These are phyloP conservation scores for Cyclotella cryptica DNA, from an alignment of 108 stramenopile species.

Conservation along the genomic window DNA sequence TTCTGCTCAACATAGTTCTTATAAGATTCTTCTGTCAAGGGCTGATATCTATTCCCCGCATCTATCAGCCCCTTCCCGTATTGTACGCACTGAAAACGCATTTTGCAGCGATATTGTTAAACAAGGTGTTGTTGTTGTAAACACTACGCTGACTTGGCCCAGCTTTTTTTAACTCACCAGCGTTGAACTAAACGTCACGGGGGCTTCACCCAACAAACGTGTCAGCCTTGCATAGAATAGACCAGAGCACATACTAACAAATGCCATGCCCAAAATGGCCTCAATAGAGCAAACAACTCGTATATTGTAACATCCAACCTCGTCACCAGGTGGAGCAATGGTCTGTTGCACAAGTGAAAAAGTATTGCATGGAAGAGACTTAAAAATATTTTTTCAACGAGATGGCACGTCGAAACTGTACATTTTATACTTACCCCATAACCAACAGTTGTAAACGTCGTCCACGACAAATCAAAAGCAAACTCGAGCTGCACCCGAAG, in stretches of 20 bases:
- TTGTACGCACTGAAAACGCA: conserved; percentile 21
- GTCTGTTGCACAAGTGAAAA: not conserved
- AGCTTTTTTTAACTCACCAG: not conserved
- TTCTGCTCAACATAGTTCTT: not conserved
- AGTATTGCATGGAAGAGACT: too few relatives aligned
- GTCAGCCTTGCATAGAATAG: conserved; percentile 34
- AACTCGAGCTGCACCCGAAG: conserved; percentile 19
- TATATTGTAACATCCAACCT: conserved; percentile 26
- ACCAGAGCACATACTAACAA: conserved; percentile 33
- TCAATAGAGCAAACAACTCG: conserved; percentile 38
- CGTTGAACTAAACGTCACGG: conserved; percentile 42
- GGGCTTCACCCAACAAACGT: conserved; percentile 24
- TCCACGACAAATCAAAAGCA: conserved; percentile 43
- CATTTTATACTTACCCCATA: conserved; percentile 2
- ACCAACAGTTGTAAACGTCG: conserved; percentile 30
- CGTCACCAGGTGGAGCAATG: conserved; percentile 34
- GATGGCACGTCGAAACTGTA: too few relatives aligned
- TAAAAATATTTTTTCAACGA: too few relatives aligned
- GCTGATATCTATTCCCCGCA: not conserved
- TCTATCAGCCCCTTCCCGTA: conserved; percentile 42
- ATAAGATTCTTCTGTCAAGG: not conserved
- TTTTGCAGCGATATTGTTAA: too few relatives aligned
- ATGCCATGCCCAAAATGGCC: conserved; percentile 37
- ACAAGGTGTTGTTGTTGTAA: too few relatives aligned
- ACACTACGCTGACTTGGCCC: too few relatives aligned